Base-by-base conservation (phyloP, 768 basidiomycete genomes). In the Auricularia cornea region DNA sequence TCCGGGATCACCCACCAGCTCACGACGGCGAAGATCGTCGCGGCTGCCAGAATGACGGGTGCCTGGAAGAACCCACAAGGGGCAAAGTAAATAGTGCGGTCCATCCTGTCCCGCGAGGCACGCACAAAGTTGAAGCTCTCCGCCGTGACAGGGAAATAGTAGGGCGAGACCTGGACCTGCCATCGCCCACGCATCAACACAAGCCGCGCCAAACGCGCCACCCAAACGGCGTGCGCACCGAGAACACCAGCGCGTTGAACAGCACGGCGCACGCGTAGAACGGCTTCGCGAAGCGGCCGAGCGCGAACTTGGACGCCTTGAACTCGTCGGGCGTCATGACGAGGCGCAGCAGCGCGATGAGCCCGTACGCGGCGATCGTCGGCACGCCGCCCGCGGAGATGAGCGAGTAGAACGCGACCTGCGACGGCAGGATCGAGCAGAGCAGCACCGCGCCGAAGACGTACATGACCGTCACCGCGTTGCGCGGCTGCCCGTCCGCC, bases 371-470 rank as follows among this genome's bases (percentile, higher is more conserved):
- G 0, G 92, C 91, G 63, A 94, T 92, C 2, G 90, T 94, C 1
- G 93, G 94, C 2, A 92, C 81, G 3, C 80, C 91, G 28, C 90
- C 90, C 6, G 92, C 94, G 12, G 91, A 94, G 48, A 94, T 83
- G 64, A 96, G 80, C 16, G 92, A 94, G 2, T 88, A 93, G 78
- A 96, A 97, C 3, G 94, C 94, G 40, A 95, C 94, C 68, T 89
- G 86, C 69, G 90, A 92, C 0, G 93, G 91, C 29, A 96, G 76
- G 70, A 95, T 94, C 10, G 90, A 88, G 78, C 91, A 94, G n/a
- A 95, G 80, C 26, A 95, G 68, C 33, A 75, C 52, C 1, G 89
- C 87, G 0, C 84, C 88, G 66, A 94, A 93, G 65, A 89, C 70
- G 70, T 84, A 90, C 71, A 95, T 94, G 68, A 95, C 86, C 2